Evolutionary conservation across 768 basidiomycete genomes (phyloP), one percentile per base, ranked within the genome.

Genomic region (Phlebiopsis flavidoalba): DNA sequence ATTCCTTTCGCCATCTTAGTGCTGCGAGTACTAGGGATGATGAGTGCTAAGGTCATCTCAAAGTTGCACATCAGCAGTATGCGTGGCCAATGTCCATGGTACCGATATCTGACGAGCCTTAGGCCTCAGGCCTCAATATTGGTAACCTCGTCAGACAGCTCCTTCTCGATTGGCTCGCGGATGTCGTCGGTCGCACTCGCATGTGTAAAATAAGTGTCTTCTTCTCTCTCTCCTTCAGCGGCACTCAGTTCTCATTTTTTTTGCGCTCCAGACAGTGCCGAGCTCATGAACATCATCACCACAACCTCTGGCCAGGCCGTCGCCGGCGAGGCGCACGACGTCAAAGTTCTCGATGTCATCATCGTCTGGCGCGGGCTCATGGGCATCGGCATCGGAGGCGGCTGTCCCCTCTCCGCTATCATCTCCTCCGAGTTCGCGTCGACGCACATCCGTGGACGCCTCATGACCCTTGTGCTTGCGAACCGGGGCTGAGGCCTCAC

Each of bases 341-440:
- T 77, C 61, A 74, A 66, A 64, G 69, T 80, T 58, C 73, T 78
- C 68, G 78, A 75, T 54, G 74, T 76, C 7, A 64, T 81, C 56
- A 74, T 79, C 64, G 70, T 78, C 60, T 81, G 80, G 79, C 70
- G 79, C n/a, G 47, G 47, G 12, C 17, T 62, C 1, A 61, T 61
- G 60, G 60, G 60, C 33, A 49, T 57, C 11, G 60, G 60, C 14
- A 61, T 61, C 33, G 60, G 60, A 0, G 60, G 60, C 49, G 60
- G 37, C 58, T 80, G 79, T 65, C 80, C 79, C 21, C 65, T 80
- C 8, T 77, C 75, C 2, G 75, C 79, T n/a, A 74, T 78, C 61
- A 80, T 81, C 65, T 74, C 78, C 21, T 78, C 72, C 35, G 80
- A 81, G 63, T 81, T 81, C 66, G n/a, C 80, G n/a, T 73, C 78